phyloP scores from a whole-genome alignment of 73 alveolate species.

The Paramecium octaurelia region DNA sequence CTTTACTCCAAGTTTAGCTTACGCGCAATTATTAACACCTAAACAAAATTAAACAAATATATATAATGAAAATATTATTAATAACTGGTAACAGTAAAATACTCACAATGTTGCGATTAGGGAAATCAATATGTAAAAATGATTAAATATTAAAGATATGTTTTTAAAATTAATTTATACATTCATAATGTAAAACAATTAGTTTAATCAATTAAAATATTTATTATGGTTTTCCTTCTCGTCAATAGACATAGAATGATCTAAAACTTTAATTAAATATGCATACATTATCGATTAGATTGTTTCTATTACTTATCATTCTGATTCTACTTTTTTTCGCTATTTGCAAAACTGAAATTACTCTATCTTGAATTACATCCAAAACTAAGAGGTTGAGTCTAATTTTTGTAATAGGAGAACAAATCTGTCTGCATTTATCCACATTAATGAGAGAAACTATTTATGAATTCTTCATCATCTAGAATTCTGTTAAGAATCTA shows the following conservation, averaged over 20 bases:
- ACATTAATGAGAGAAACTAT: neutral
- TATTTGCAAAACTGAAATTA: slow-evolving; percentile 5
- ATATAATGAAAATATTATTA: neutral
- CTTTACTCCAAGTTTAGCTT: slow-evolving; percentile 16
- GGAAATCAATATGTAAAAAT: neutral
- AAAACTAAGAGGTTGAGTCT: neutral
- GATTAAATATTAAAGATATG: neutral
- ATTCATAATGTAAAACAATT: neutral
- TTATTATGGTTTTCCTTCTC: neutral
- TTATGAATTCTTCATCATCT: slow-evolving; percentile 12
- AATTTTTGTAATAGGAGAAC: neutral
- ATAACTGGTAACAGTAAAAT: neutral
- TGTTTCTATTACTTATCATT: neutral
- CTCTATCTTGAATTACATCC: neutral
- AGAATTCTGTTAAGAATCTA: neutral
- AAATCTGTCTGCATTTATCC: neutral
- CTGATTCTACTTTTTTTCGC: neutral
- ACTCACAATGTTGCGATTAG: neutral
- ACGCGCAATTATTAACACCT: slow-evolving; percentile 32
- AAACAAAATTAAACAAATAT: neutral
- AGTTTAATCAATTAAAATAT: neutral
- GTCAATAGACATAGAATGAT: neutral
- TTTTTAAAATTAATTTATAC: neutral
- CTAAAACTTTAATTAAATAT: neutral
- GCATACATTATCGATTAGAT: neutral